phyloP scores from a whole-genome alignment of 1,284 basidiomycete genomes.

The Austroboletus novae-zelandiae region DNA sequence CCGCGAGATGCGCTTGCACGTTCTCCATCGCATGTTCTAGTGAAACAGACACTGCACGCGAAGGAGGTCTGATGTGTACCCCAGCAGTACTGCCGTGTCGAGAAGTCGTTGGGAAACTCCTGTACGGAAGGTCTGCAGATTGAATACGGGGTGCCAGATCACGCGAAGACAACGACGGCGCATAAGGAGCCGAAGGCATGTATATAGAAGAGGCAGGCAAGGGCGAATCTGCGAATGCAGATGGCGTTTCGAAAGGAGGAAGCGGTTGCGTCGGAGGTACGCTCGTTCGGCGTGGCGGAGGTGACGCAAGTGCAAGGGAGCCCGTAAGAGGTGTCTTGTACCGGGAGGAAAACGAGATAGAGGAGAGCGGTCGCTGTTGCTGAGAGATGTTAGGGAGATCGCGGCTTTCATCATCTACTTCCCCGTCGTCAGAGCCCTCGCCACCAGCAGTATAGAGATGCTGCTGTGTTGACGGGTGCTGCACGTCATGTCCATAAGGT shows the following conservation, averaged over 20 bases:
- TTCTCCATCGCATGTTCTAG: slow-evolving; percentile 78
- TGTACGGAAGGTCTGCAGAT: slow-evolving; percentile 39
- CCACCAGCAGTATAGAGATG: background rate
- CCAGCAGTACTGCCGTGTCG: slow-evolving; percentile 32
- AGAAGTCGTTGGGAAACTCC: slow-evolving; percentile 17
- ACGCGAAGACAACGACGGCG: slow-evolving; percentile 39
- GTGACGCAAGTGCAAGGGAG: slow-evolving; percentile 56
- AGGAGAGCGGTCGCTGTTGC: slow-evolving; percentile 63
- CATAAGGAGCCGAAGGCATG: slow-evolving; percentile 37
- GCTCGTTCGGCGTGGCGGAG: slow-evolving; percentile 31
- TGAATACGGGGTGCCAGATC: slow-evolving; percentile 38
- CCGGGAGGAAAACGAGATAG: slow-evolving; percentile 56
- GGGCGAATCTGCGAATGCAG: slow-evolving; percentile 60
- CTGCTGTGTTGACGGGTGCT: slow-evolving; percentile 12
- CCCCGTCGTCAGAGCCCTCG: slow-evolving; percentile 38
- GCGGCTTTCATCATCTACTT: slow-evolving; percentile 47
- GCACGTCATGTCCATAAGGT: slow-evolving; percentile 12
- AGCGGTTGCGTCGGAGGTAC: slow-evolving; percentile 61
- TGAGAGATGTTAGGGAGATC: slow-evolving; percentile 44
- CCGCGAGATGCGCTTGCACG: slow-evolving; percentile 86
- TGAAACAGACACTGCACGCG: slow-evolving; percentile 34
- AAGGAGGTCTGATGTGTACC: slow-evolving; percentile 39
- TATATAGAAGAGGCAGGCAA: slow-evolving; percentile 40
- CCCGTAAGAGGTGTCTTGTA: slow-evolving; percentile 75
- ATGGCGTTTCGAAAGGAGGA: slow-evolving; percentile 66